Evolutionary conservation across 2,329 filamentous ascomycete genomes (phyloP).

Genomic region (Fusarium aywerte): DNA sequence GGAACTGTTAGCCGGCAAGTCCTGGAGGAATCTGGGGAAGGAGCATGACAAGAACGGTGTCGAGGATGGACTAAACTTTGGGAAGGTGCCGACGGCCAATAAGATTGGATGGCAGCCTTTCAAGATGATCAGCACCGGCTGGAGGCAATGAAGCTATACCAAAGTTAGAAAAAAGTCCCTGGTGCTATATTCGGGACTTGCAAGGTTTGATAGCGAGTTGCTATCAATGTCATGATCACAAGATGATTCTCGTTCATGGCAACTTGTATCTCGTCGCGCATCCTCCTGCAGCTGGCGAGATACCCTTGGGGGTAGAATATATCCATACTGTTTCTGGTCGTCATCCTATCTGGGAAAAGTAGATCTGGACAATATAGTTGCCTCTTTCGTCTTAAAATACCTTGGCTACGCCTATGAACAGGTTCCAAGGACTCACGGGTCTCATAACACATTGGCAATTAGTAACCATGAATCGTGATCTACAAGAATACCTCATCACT

Average conservation of each 20-base stretch:
- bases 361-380: not conserved
- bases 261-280: too few relatives aligned
- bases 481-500: not conserved
- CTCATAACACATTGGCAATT: not conserved
- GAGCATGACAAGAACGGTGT: too few relatives aligned
- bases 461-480: not conserved
- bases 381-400: not conserved
- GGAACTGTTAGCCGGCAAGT: not conserved
- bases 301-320: not conserved
- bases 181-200: slow-evolving; percentile 5
- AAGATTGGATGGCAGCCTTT: not conserved
- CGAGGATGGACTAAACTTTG: too few relatives aligned
- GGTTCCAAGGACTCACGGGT: not conserved
- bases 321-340: not conserved
- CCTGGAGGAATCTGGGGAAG: too few relatives aligned
- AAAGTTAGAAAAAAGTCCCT: slow-evolving; percentile 33
- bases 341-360: not conserved
- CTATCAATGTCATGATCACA: slow-evolving; percentile 9
- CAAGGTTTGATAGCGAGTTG: slow-evolving; percentile 13
- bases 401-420: not conserved
- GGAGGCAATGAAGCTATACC: slow-evolving; percentile 20
- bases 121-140: slow-evolving; percentile 6
- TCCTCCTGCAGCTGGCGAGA: too few relatives aligned
- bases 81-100: slow-evolving; percentile 21
- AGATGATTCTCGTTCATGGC: not conserved